Evolutionary conservation across 2,329 filamentous ascomycete species (phyloP).

Genomic region (Penicillium griseofulvum): DNA sequence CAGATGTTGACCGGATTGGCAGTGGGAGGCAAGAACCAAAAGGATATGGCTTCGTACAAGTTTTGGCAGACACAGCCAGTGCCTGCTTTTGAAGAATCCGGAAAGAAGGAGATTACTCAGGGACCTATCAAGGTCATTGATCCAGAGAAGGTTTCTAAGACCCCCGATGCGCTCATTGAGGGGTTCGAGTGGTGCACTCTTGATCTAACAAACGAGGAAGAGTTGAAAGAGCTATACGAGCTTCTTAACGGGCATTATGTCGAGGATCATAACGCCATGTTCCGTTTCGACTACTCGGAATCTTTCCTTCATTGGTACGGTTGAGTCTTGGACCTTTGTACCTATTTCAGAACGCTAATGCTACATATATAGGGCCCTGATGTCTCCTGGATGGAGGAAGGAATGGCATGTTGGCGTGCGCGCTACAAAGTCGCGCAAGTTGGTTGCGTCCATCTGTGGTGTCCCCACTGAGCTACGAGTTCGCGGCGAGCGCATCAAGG

Average conservation of each 20-base stretch:
- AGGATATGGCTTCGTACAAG: conserved; percentile 96
- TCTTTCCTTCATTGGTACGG: conserved; percentile 81
- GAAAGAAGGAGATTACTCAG: conserved; percentile 56
- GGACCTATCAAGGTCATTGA: conserved; percentile 81
- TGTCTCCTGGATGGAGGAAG: conserved; percentile 89
- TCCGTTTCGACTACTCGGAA: conserved; percentile 92
- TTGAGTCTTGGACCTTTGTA: neutral
- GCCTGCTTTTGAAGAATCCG: conserved; percentile 67
- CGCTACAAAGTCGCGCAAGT: conserved; percentile 74
- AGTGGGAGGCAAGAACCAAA: conserved; percentile 79
- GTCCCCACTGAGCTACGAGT: conserved; percentile 82
- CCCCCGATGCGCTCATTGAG: conserved; percentile 70
- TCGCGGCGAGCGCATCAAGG: conserved; percentile 69
- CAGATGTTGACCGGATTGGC: conserved; percentile 57
- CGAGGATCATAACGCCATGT: conserved; percentile 94
- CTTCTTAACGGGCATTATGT: conserved; percentile 92
- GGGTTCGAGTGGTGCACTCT: conserved; percentile 95
- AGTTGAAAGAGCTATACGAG: conserved; percentile 87
- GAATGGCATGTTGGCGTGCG: conserved; percentile 95
- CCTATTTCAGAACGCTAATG: neutral
- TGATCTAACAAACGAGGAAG: conserved; percentile 73
- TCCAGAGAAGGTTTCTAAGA: conserved; percentile 73
- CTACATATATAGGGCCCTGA: conserved; percentile 67
- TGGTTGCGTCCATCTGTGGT: conserved; percentile 94
- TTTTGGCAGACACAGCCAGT: conserved; percentile 99